Base-by-base conservation (phyloP, 2,329 filamentous ascomycete species). In the Fusarium sterilihyphosum region DNA sequence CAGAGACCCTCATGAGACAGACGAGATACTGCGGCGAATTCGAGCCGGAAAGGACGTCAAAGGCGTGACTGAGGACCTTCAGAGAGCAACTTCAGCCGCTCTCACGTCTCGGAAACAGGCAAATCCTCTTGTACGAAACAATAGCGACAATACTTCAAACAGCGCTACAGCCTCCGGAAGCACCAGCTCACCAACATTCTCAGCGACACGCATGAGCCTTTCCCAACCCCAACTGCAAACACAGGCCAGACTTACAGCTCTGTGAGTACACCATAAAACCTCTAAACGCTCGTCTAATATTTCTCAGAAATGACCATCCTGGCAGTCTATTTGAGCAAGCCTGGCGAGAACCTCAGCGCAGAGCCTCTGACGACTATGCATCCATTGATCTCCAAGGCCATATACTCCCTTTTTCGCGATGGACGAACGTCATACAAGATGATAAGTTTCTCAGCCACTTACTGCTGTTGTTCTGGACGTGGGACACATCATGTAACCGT, bases 11-110 rank as follows among this genome's bases (percentile, higher is more conserved):
- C 65, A 70, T 18, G 71, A 70, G 31, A 46, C 57, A 14, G 71
- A 73, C 10, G 70, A 70, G 60, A 73, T 73, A 29, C 22, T 73
- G 13, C 60, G 65, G 20, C 58, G 53, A 54, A 73, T 73, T 47
- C 70, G 71, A 13, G 70, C 61, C 37, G 71, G 71, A 5, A 29
- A 59, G 17, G 65, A 70, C 38, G 26, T 73, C 43, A 62, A 38
- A n/a, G 11, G 65, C 16, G 35, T 70, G 22, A 56, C 37, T 17
- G 67, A 61, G 29, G 65, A 64, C 41, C 63, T 64, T 6, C 40
- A 59, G 16, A 40, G 40, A 37, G 29, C 24, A 6, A 20, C 12
- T n/a, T 12, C 31, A 4, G 20, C 12, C 14, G 12, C 52, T 31
- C 24, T 16, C 3, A 31, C 41, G 24, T 43, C 46, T 29, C 52